Evolutionary conservation across 352 stramenopile species (phyloP).

Genomic region (Halophytophthora batemanensis): DNA sequence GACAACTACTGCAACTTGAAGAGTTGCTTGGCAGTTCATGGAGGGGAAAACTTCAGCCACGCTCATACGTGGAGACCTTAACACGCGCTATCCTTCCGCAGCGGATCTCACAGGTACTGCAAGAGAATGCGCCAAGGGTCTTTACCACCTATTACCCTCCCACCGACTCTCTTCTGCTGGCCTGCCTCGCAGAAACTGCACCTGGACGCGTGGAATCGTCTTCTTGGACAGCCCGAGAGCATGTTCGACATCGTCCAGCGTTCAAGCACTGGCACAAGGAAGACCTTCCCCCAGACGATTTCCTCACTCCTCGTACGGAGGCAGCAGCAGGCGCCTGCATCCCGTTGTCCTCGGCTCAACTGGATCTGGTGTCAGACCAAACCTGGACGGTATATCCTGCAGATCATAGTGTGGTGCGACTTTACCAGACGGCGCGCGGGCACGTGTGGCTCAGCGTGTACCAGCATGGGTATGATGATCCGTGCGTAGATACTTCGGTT

Average conservation of each 20-base stretch:
- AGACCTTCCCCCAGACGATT: conserved; percentile 31
- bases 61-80: conserved; percentile 38
- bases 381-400: conserved; percentile 56
- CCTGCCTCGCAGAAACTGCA: conserved; percentile 40
- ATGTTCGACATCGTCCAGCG: conserved; percentile 62
- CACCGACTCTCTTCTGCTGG: conserved; percentile 57
- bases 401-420: conserved; percentile 60
- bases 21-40: conserved; percentile 45
- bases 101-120: conserved; percentile 45
- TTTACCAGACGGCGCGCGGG: conserved; percentile 41
- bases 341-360: conserved; percentile 45
- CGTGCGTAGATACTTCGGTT: not conserved
- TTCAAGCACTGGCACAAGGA: conserved; percentile 70
- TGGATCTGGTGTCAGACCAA: conserved; percentile 41
- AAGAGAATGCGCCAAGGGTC: conserved; percentile 31
- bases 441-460: conserved; percentile 67
- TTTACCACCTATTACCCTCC: conserved; percentile 51
- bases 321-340: conserved; percentile 42
- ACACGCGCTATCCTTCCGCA: conserved; percentile 48
- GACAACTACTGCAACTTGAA: conserved; percentile 61
- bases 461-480: conserved; percentile 36
- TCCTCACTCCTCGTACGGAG: conserved; percentile 61
- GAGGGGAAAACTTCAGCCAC: conserved; percentile 47
- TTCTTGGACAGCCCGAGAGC: conserved; percentile 48
- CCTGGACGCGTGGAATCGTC: conserved; percentile 43